Percentiles rank a stretch among this genome's conserved stretches.
Conservation (phyloP, 257 asterid species). For the Gentiana straminea region DNA sequence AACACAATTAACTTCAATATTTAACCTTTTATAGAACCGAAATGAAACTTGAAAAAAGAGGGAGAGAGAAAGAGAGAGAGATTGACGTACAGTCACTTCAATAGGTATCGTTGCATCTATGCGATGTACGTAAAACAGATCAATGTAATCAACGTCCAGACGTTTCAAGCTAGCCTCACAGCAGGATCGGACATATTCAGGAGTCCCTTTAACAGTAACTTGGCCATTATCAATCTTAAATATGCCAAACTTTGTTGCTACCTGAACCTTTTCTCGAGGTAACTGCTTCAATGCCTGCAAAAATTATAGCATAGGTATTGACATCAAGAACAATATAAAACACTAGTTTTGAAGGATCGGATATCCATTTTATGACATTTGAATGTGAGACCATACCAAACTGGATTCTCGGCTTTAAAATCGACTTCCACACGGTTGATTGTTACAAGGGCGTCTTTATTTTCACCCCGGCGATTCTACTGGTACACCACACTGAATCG, state of each 20-base stretch:
- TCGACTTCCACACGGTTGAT: too few relatives aligned
- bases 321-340: background rate
- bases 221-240: slow-evolving; percentile 13
- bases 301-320: background rate
- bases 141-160: slow-evolving; percentile 42
- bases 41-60: too few relatives aligned
- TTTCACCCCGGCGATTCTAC: too few relatives aligned
- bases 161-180: slow-evolving; percentile 48
- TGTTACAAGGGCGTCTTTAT: too few relatives aligned
- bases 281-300: slow-evolving; percentile 27
- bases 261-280: slow-evolving; percentile 43
- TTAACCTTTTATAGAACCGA: too few relatives aligned
- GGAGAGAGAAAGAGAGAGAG: background rate
- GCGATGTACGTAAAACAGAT: slow-evolving; percentile 44
- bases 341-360: too few relatives aligned
- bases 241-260: slow-evolving; percentile 54
- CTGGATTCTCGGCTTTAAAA: too few relatives aligned
- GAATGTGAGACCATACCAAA: too few relatives aligned
- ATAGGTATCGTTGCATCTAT: slow-evolving; percentile 40
- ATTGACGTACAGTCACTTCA: slow-evolving; percentile 37
- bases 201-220: slow-evolving; percentile 35
- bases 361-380: too few relatives aligned
- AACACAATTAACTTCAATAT: too few relatives aligned
- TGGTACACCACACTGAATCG: too few relatives aligned
- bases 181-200: slow-evolving; percentile 42